Percentiles rank a stretch among this genome's conserved stretches.
phyloP scores from a whole-genome alignment of 495 filamentous ascomycete species.

The Aspergillus bertholletiae region DNA sequence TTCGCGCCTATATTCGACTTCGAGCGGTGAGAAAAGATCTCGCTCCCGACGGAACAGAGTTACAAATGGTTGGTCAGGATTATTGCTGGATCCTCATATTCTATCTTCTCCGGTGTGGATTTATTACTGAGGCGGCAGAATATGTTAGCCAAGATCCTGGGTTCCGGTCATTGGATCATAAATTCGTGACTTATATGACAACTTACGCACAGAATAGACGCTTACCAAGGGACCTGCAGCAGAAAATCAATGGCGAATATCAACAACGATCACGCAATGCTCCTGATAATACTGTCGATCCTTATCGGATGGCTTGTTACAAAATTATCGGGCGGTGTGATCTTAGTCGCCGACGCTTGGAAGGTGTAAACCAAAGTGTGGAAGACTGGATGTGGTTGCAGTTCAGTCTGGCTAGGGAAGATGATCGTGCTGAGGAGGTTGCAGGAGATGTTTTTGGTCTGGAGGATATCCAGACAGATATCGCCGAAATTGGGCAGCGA shows the following conservation, averaged over 20 bases:
- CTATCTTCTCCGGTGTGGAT: constrained; percentile 83
- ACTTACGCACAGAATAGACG: constrained; percentile 69
- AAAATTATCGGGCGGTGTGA: constrained; percentile 96
- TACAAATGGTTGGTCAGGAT: constrained; percentile 70
- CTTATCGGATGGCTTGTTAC: constrained; percentile 95
- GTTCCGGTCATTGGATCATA: constrained; percentile 86
- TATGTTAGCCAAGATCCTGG: constrained; percentile 78
- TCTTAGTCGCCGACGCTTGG: constrained; percentile 70
- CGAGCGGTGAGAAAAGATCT: constrained; percentile 73
- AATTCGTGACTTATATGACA: constrained; percentile 84
- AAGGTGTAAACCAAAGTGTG: constrained; percentile 74
- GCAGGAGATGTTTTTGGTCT: constrained; percentile 87
- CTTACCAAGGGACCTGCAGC: constrained; percentile 71
- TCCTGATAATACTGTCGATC: constrained; percentile 84
- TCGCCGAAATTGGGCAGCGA: constrained; percentile 81
- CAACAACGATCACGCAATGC: constrained; percentile 77
- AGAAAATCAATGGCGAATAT: constrained; percentile 85
- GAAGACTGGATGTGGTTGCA: constrained; percentile 99
- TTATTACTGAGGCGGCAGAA: constrained; percentile 75
- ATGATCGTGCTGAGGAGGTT: constrained; percentile 74
- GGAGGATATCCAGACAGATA: constrained; percentile 76
- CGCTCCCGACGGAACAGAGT: constrained; percentile 64
- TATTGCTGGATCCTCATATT: constrained; percentile 93
- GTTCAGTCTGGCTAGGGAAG: constrained; percentile 85
- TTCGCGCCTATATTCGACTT: constrained; percentile 85